These are phyloP conservation scores for Spirogloea muscicola DNA, from an alignment of 139 green algal species.

Conservation along the genomic window DNA sequence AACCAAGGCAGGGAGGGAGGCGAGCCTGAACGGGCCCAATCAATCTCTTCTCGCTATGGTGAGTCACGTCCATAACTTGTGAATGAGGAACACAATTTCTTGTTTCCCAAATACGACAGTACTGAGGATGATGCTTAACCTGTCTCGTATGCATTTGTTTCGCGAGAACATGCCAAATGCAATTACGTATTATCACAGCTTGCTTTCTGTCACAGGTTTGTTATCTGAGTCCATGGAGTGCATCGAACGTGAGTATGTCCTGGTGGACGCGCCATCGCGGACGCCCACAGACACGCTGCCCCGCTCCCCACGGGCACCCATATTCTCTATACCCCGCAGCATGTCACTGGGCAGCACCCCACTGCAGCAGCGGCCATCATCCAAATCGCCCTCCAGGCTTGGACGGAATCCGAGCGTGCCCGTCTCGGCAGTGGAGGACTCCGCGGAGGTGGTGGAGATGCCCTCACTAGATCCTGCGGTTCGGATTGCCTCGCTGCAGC, in stretches of 20 bases:
- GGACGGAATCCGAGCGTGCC: background rate
- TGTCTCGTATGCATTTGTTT: background rate
- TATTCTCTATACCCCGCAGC: too few relatives aligned
- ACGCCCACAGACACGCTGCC: background rate
- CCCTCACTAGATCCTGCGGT: conserved; percentile 1
- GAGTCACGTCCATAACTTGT: too few relatives aligned
- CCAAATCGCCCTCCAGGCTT: background rate
- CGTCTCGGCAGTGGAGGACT: conserved; percentile 1
- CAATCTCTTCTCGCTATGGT: too few relatives aligned
- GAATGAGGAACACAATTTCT: too few relatives aligned
- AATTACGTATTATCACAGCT: background rate
- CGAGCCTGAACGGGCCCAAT: too few relatives aligned
- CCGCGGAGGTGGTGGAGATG: too few relatives aligned
- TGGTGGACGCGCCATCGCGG: conserved; percentile 5
- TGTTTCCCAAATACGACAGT: background rate
- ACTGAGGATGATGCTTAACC: background rate
- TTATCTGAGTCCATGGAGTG: conserved; percentile 29
- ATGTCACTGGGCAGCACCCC: too few relatives aligned
- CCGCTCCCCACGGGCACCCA: too few relatives aligned
- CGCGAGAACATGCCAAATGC: background rate
- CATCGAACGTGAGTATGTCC: conserved; percentile 36
- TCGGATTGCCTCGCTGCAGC: conserved; percentile 33
- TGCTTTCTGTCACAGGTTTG: background rate
- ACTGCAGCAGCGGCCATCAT: too few relatives aligned
- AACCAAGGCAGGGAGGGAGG: too few relatives aligned